Evolutionary conservation across 805 yeast genomes (phyloP).

Genomic region (Priceomyces medius): DNA sequence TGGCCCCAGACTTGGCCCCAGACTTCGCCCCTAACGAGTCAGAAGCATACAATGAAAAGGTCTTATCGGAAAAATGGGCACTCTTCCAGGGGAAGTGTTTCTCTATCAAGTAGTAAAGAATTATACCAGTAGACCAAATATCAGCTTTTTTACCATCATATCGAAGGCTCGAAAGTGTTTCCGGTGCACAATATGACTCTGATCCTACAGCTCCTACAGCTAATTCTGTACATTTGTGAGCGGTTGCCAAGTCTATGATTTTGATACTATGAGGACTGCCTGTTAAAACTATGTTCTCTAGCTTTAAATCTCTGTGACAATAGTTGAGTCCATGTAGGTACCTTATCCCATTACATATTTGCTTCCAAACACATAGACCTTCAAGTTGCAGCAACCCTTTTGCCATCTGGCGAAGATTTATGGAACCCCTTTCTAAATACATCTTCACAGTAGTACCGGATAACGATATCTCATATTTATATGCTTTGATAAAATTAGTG

Average conservation of each 20-base stretch:
- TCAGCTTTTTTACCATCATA: slow-evolving; percentile 46
- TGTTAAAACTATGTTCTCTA: slow-evolving; percentile 44
- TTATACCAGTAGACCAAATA: slow-evolving; percentile 51
- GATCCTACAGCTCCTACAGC: slow-evolving; percentile 51
- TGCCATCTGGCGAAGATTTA: slow-evolving; percentile 16
- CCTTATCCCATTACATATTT: slow-evolving; percentile 35
- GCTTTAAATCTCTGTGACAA: slow-evolving; percentile 53
- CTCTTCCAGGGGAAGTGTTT: slow-evolving; percentile 47
- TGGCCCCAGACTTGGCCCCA: background rate
- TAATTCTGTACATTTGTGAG: slow-evolving; percentile 13
- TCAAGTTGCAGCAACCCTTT: slow-evolving; percentile 10
- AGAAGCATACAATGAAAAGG: slow-evolving; percentile 13
- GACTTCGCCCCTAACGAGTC: slow-evolving; percentile 2
- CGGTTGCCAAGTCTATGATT: slow-evolving; percentile 45
- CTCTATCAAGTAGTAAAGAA: slow-evolving; percentile 32
- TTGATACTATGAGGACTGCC: slow-evolving; percentile 28
- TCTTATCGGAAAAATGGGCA: slow-evolving; percentile 34
- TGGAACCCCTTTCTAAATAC: slow-evolving; percentile 35
- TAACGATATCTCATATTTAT: slow-evolving; percentile 26
- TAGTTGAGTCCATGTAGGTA: slow-evolving; percentile 38
- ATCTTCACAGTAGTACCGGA: slow-evolving; percentile 22
- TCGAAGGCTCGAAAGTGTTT: slow-evolving; percentile 31
- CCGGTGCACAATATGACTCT: slow-evolving; percentile 47
- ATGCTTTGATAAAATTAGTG: slow-evolving; percentile 33
- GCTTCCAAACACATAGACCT: slow-evolving; percentile 38